Base-by-base conservation (phyloP, 331 rosid genomes). In the Pyrus hybrid region DNA sequence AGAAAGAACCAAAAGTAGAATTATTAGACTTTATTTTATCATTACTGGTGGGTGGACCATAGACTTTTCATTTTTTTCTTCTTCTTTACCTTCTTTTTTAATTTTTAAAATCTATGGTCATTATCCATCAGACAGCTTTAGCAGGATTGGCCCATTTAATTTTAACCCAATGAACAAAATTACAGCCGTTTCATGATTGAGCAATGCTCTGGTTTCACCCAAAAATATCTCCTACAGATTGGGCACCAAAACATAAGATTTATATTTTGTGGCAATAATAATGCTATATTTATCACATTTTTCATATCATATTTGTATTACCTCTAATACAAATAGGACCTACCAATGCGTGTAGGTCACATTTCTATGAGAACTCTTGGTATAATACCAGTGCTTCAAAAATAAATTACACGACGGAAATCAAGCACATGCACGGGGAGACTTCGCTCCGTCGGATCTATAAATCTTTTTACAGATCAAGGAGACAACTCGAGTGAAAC, bases 21-120 rank as follows among this genome's bases (percentile, higher is more conserved):
- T 61, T 20, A 5, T 9, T 1, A 23, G 30, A 32, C 0, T 74
- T 26, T 5, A n/a, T 63, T 17, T 45, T 11, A 74, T 62, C 77
- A 11, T 62, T 29, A 20, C 21, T n/a, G 69, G 70, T 78, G 80
- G 78, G 77, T 82, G 80, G 75, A 70, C 83, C 62, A 56, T 28
- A 63, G 8, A 70, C 26, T 30, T 58, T 71, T 82, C 78, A 78
- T 9, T 21, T 66, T 63, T n/a, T 66, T n/a, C 4, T 66, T 5
- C 13, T 41, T 41, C 47, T 41, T 41, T 41, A 1, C 47, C 47
- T 41, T 10, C 45, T 10, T 41, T 33, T 33, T 33, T 8, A 33
- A 8, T 33, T 33, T 35, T 41, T 17, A 64, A 25, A 7, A 29
- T 3, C 2, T 63, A 9, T 7, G 67, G 67, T 63, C 67, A 28